Base-by-base conservation (phyloP, 2,329 filamentous ascomycete genomes). In the Fusarium dimerum region DNA sequence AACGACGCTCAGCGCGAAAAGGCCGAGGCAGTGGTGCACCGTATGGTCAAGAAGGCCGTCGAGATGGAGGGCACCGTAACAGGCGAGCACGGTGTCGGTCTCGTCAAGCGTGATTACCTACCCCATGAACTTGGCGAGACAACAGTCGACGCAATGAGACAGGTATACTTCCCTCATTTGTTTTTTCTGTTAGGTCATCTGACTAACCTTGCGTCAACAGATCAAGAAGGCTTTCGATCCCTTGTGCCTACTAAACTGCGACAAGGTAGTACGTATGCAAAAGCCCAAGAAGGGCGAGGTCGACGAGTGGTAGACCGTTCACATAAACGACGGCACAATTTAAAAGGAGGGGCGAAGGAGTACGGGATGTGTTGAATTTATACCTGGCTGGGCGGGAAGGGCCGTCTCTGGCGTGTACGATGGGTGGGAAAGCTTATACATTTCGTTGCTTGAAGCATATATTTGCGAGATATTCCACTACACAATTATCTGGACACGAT, bases 41-140 rank as follows among this genome's bases (percentile, higher is more conserved):
- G 85, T 52, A 94, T 94, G 90, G 89, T 93, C 50, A 92, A 92
- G 79, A 80, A 88, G 55, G 90, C 90, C 0, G 85, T 95, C 45
- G 88, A 91, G 73, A 82, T 92, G 76, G 90, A 94, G 71, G 90
- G 90, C 9, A 94, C 90, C 0, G 89, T 92, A 1, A 92, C 90
- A 79, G 90, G 90, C 48, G 90, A 95, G 72, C 90, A 95, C 69
- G 90, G 90, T 40, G 86, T 94, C 48, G 90, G 90, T 7, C 75
- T 95, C 44, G 88, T 93, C 51, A 95, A 95, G 81, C 79, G 90
- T 61, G 90, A 94, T 67, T 93, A 93, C 66, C 78, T 95, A 41
- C 79, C 84, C 10, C 87, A 92, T 66, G 90, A 95, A 73, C 76
- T 94, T 40, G 89, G 90, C 12, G 77, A 84, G 68, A 77, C 73